Base-by-base conservation (phyloP, 1,284 basidiomycete species). In the Ceratobasidium papillatum region DNA sequence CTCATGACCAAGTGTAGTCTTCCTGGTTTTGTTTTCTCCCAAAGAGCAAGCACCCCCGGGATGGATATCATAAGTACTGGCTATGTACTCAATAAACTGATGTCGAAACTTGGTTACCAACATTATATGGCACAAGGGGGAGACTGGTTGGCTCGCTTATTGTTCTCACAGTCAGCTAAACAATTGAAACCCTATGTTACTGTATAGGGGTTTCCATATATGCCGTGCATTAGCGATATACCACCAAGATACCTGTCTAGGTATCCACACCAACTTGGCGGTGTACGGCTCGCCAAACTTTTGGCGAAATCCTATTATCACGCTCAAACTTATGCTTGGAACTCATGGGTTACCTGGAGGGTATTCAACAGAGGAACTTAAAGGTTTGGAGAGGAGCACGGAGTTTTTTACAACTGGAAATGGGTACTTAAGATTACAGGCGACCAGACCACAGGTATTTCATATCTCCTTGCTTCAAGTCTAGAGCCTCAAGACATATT, bases 121-220 rank as follows among this genome's bases (percentile, higher is more conserved):
- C 59, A 76, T 41, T 78, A 78, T 43, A 64, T 78, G 0, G 77
- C 77, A 7, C 77, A 78, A 59, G 77, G 77, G 2, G 58, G 58
- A 61, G 58, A 61, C 36, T 61, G 58, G 58, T 27, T 36, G 43
- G 58, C 25, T 25, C 12, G 17, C 8, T n/a, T n/a, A n/a, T n/a
- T n/a, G n/a, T n/a, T n/a, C n/a, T n/a, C n/a, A n/a, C n/a, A n/a
- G n/a, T n/a, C n/a, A n/a, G n/a, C n/a, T n/a, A n/a, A n/a, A n/a
- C n/a, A n/a, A n/a, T n/a, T n/a, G n/a, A n/a, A n/a, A n/a, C n/a
- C n/a, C n/a, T n/a, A 5, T 32, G 34, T 17, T 19, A n/a, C 25
- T 52, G n/a, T 25, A 22, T 7, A 74, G 71, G 59, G 71, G 71
- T 27, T 19, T 49, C 1, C 71, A 61, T 27, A 49, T 74, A 38